Conservation (phyloP, 2,329 filamentous ascomycete species). For the Fusarium devonianum region DNA sequence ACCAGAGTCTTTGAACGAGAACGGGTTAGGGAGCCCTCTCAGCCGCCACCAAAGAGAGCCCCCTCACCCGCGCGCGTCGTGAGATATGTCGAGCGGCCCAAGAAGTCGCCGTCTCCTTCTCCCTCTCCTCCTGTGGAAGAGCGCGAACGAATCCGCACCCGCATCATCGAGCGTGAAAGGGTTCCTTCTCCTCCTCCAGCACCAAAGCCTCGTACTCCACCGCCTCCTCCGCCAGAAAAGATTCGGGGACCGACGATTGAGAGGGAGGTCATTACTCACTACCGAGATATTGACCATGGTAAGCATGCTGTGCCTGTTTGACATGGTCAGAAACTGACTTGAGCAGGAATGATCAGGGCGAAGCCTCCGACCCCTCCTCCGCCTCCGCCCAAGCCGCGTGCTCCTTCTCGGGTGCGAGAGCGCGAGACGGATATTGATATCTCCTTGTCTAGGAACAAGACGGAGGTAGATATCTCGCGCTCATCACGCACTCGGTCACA, state of each 20-base stretch:
- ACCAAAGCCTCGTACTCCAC: constrained; percentile 60
- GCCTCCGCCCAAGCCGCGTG: constrained; percentile 55
- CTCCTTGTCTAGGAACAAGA: constrained; percentile 60
- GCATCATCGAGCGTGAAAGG: constrained; percentile 57
- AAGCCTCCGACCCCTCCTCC: constrained; percentile 57
- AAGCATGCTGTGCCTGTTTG: constrained; percentile 42
- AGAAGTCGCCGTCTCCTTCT: constrained; percentile 46
- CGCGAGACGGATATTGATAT: constrained; percentile 69
- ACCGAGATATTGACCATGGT: constrained; percentile 88
- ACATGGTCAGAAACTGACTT: constrained; percentile 15
- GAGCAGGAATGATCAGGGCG: constrained; percentile 54
- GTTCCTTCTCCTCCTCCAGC: constrained; percentile 47
- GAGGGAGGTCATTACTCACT: constrained; percentile 88
- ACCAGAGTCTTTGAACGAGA: constrained; percentile 38
- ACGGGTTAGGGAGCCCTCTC: constrained; percentile 49
- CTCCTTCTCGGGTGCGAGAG: constrained; percentile 54
- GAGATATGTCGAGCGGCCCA: constrained; percentile 51
- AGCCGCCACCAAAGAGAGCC: constrained; percentile 49
- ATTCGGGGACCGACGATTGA: constrained; percentile 82
- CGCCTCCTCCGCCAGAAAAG: constrained; percentile 67
- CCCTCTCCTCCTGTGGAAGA: constrained; percentile 39
- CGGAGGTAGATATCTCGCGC: constrained; percentile 64
- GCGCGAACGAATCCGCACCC: constrained; percentile 56
- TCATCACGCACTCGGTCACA: constrained; percentile 48
- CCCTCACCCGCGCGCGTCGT: constrained; percentile 48